Conservation (phyloP, 331 rosid species). For the Rosa hybrid region DNA sequence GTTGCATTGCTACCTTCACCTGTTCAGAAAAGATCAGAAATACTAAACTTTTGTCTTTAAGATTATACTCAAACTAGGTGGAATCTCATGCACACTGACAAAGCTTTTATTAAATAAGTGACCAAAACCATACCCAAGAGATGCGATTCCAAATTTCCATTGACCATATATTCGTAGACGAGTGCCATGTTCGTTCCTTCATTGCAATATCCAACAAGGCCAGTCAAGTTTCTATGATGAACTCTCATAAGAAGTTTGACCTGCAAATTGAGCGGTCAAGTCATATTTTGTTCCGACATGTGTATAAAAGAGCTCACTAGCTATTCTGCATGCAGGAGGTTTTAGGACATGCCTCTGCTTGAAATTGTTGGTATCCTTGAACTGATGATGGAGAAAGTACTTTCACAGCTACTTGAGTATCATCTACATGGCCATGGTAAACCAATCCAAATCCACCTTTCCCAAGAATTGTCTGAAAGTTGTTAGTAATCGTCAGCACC, state of each 20-base stretch:
- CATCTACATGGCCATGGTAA: constrained; percentile 42
- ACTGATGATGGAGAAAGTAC: constrained; percentile 41
- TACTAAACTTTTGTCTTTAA: not conserved
- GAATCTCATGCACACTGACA: not conserved
- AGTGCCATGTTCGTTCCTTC: constrained; percentile 40
- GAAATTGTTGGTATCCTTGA: constrained; percentile 56
- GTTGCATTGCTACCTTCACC: constrained; percentile 10
- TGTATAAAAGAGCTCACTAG: not conserved
- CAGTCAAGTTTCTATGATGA: constrained; percentile 60
- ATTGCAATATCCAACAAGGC: constrained; percentile 50
- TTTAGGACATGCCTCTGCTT: constrained; percentile 47
- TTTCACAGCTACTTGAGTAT: constrained; percentile 62
- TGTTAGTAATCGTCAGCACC: constrained; percentile 44
- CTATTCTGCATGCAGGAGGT: not conserved
- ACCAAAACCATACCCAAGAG: constrained; percentile 25
- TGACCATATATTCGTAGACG: constrained; percentile 45
- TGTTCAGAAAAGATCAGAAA: not conserved
- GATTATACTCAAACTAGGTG: not conserved
- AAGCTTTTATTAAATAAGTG: not conserved
- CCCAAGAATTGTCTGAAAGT: constrained; percentile 51
- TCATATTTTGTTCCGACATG: no score
- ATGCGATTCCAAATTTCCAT: constrained; percentile 28
- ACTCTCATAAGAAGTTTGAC: constrained; percentile 53
- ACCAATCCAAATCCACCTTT: constrained; percentile 64
- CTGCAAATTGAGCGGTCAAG: constrained; percentile 26